These are phyloP conservation scores for Alternaria burnsii DNA, from an alignment of 2,329 filamentous ascomycete genomes.

Conservation along the genomic window DNA sequence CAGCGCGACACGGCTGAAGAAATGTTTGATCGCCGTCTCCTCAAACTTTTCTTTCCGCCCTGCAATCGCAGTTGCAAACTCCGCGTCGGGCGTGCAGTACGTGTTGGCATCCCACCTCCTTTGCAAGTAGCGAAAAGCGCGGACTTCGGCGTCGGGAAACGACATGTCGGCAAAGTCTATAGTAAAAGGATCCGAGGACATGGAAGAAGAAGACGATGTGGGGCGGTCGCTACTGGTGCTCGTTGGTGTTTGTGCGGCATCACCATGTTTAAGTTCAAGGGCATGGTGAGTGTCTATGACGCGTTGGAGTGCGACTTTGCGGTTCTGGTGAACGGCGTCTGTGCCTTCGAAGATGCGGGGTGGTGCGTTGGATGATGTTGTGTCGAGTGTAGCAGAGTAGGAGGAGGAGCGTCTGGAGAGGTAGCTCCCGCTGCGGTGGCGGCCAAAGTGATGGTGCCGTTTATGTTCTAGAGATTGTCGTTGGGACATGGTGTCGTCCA, in stretches of 20 bases:
- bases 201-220: conserved; percentile 9
- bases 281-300: conserved; percentile 28
- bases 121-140: conserved; percentile 32
- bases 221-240: conserved; percentile 12
- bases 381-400: neutral
- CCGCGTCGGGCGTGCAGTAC: conserved; percentile 16
- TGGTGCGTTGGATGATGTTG: neutral
- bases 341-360: conserved; percentile 25
- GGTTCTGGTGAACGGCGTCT: conserved; percentile 26
- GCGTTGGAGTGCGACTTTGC: conserved; percentile 23
- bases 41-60: conserved; percentile 25
- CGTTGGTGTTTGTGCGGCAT: conserved; percentile 7
- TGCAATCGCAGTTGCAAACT: conserved; percentile 25
- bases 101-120: conserved; percentile 29
- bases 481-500: conserved; percentile 12
- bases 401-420: conserved; percentile 6
- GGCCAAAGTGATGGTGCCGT: conserved; percentile 16
- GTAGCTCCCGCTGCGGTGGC: conserved; percentile 18
- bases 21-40: conserved; percentile 31
- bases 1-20: conserved; percentile 29
- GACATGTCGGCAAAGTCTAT: conserved; percentile 22
- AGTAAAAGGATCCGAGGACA: conserved; percentile 24
- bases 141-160: conserved; percentile 31
- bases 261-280: conserved; percentile 18
- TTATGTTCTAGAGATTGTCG: conserved; percentile 11